Conservation (phyloP, 768 basidiomycete species). For the Sistotremastrum niveocremeum region DNA sequence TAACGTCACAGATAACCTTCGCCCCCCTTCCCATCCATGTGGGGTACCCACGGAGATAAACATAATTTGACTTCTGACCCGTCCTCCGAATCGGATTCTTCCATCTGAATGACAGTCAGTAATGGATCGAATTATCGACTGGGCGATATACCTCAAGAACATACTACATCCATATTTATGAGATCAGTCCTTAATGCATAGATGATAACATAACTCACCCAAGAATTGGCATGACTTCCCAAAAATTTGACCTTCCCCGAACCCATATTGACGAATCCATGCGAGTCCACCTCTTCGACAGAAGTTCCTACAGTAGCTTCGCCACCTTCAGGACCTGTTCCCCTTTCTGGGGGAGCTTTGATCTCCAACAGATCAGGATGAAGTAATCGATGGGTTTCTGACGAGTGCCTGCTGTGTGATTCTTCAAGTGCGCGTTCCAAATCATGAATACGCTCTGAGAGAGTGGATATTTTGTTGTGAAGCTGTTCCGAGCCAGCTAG, state of each 20-base stretch:
- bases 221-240: no score
- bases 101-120: conserved; percentile 40
- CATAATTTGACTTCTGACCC: conserved; percentile 15
- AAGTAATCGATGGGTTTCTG: conserved; percentile 52
- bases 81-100: conserved; percentile 43
- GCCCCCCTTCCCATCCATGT: no score
- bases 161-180: background rate
- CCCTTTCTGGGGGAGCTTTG: conserved; percentile 65
- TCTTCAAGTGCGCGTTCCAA: conserved; percentile 58
- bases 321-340: conserved; percentile 14
- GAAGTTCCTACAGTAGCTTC: background rate
- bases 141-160: conserved; percentile 5
- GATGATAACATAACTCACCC: no score
- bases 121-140: background rate
- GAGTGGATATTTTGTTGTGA: conserved; percentile 68
- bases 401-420: conserved; percentile 43
- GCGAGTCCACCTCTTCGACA: background rate
- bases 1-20: no score
- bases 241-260: no score
- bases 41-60: no score
- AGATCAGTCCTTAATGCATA: no score
- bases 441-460: conserved; percentile 60
- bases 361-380: conserved; percentile 59
- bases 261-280: background rate
- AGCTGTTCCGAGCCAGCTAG: conserved; percentile 70